Conservation (phyloP, 169 alveolate genomes). For the Babesia ovata region DNA sequence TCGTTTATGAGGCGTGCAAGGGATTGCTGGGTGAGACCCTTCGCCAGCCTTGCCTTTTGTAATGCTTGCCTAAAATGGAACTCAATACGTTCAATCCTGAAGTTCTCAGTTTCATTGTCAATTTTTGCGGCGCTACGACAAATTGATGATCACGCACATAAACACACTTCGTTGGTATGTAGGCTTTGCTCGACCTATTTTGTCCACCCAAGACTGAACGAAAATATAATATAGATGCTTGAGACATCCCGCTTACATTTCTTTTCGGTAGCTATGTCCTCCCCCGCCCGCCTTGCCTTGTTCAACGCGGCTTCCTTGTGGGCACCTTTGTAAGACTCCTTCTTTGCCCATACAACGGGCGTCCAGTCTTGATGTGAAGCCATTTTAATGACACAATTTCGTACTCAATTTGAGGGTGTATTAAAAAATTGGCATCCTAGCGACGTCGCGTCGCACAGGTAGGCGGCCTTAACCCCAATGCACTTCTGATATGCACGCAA, state of each 20-base stretch:
- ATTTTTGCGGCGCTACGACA: slow-evolving; percentile 74
- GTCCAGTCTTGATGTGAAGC: slow-evolving; percentile 72
- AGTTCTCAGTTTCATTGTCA: slow-evolving; percentile 76
- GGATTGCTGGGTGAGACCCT: slow-evolving; percentile 62
- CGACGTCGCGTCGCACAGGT: neutral
- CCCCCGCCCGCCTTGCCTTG: slow-evolving; percentile 67
- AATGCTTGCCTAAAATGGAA: slow-evolving; percentile 75
- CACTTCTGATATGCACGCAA: neutral
- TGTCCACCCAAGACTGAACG: slow-evolving; percentile 68
- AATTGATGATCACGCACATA: too few species aligned
- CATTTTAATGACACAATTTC: slow-evolving; percentile 2
- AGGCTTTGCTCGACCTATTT: slow-evolving; percentile 60
- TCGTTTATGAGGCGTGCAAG: slow-evolving; percentile 75
- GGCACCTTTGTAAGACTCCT: slow-evolving; percentile 58
- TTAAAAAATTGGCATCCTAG: neutral
- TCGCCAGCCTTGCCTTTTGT: slow-evolving; percentile 76
- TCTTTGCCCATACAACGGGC: slow-evolving; percentile 69
- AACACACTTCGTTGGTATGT: slow-evolving; percentile 62
- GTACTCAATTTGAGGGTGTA: neutral
- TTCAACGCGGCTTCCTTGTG: slow-evolving; percentile 64
- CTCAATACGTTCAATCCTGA: slow-evolving; percentile 74
- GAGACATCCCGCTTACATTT: slow-evolving; percentile 42
- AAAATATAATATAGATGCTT: neutral
- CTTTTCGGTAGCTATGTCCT: slow-evolving; percentile 53
- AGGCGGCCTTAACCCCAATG: neutral